phyloP scores from a whole-genome alignment of 1,284 basidiomycete species.

The Wallemia mellicola region DNA sequence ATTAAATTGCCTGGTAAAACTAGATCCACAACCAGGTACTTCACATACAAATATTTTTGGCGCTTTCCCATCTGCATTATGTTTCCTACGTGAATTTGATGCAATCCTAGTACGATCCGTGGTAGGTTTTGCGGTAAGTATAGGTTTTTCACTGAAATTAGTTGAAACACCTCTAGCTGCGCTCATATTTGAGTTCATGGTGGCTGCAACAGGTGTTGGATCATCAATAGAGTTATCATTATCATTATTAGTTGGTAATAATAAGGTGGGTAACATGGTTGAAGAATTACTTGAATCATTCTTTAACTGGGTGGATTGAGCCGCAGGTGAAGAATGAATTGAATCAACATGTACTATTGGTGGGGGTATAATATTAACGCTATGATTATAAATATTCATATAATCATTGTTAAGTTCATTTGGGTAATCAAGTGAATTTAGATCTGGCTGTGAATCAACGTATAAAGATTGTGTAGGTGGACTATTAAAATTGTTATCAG shows the following conservation, averaged over 20 bases:
- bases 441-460: background rate
- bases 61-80: background rate
- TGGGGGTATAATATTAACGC: background rate
- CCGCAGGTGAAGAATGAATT: background rate
- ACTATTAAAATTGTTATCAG: background rate
- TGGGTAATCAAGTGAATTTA: background rate
- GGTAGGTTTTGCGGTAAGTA: background rate
- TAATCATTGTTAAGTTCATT: background rate
- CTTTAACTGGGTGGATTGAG: background rate
- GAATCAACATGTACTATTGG: background rate
- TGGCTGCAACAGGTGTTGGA: background rate
- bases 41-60: constrained; percentile 29
- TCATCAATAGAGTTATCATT: background rate
- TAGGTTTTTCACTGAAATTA: background rate
- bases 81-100: background rate
- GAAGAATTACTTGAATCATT: background rate
- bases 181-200: background rate
- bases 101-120: background rate
- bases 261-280: background rate
- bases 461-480: too few species aligned
- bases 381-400: background rate
- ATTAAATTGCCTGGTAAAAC: constrained; percentile 44
- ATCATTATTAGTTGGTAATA: background rate
- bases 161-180: background rate
- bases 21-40: constrained; percentile 44